phyloP scores from a whole-genome alignment of 2,329 filamentous ascomycete genomes.

The Geosmithia morbida region DNA sequence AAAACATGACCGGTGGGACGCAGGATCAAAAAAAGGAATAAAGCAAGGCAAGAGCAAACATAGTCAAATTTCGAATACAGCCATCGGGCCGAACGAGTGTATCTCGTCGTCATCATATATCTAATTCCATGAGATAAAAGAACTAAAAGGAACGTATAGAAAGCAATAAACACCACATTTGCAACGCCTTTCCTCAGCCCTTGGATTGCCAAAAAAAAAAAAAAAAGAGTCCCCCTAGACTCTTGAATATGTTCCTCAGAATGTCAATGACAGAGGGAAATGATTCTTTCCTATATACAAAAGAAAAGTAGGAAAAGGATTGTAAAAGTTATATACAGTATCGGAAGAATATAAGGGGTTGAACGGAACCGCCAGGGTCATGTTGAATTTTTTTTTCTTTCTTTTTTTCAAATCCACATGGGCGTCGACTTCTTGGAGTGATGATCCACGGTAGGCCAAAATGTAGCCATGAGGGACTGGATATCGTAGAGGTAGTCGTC shows the following conservation, averaged over 20 bases:
- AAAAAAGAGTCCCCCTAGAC: neutral
- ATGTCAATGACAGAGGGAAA: neutral
- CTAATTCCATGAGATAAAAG: too few relatives aligned
- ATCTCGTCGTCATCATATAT: too few relatives aligned
- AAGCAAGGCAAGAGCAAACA: neutral
- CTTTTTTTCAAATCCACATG: slow-evolving; percentile 2
- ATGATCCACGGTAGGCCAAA: slow-evolving; percentile 27
- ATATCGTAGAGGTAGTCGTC: slow-evolving; percentile 80
- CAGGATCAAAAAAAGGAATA: neutral
- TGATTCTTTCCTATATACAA: neutral
- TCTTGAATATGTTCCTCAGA: neutral
- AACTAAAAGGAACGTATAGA: too few relatives aligned
- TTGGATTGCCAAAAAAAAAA: neutral
- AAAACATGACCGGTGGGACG: too few relatives aligned
- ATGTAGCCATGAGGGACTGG: slow-evolving; percentile 47
- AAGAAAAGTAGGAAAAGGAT: neutral
- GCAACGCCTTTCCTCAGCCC: neutral
- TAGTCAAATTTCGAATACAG: too few relatives aligned
- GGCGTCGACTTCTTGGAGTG: neutral
- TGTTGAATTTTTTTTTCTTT: neutral
- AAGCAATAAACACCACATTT: neutral
- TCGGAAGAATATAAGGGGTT: neutral
- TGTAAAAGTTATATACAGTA: slow-evolving; percentile 1
- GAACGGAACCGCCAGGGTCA: neutral
- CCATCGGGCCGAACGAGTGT: too few relatives aligned